These are phyloP conservation scores for Besnoitia besnoiti DNA, from an alignment of 169 alveolate genomes.

Conservation along the genomic window DNA sequence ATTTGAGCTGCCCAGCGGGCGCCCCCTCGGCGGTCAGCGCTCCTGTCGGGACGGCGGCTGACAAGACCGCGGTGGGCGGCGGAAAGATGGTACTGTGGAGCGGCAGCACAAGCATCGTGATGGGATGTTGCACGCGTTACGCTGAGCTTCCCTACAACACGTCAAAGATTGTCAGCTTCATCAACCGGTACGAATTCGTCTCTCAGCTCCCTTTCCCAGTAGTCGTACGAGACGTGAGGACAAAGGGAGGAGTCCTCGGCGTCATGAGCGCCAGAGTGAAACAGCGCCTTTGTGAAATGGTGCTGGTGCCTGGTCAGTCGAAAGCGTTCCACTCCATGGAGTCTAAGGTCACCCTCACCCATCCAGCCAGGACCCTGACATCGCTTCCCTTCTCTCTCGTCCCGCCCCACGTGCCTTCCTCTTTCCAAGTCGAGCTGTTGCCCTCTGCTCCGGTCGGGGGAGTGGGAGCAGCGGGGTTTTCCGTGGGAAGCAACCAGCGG, in stretches of 20 bases:
- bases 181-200: conserved; percentile 81
- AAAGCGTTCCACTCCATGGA: conserved; percentile 65
- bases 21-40: conserved; percentile 7
- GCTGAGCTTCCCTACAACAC: conserved; percentile 81
- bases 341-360: conserved; percentile 44
- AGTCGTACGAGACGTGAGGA: conserved; percentile 67
- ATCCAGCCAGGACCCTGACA: conserved; percentile 20
- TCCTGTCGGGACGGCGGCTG: not conserved
- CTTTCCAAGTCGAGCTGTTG: conserved; percentile 78
- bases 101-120: conserved; percentile 44
- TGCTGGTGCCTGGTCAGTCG: conserved; percentile 49
- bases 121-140: conserved; percentile 83
- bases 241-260: conserved; percentile 41
- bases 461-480: not conserved
- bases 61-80: not conserved
- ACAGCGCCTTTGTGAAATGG: conserved; percentile 48
- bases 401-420: conserved; percentile 78
- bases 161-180: conserved; percentile 80
- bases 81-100: not conserved
- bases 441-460: conserved; percentile 20
- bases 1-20: not conserved
- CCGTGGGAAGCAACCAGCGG: conserved; percentile 17
- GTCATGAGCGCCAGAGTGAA: conserved; percentile 50
- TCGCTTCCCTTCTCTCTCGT: conserved; percentile 76
- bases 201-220: conserved; percentile 81